phyloP scores from a whole-genome alignment of 306 rosid species.

The Coriaria nepalensis region DNA sequence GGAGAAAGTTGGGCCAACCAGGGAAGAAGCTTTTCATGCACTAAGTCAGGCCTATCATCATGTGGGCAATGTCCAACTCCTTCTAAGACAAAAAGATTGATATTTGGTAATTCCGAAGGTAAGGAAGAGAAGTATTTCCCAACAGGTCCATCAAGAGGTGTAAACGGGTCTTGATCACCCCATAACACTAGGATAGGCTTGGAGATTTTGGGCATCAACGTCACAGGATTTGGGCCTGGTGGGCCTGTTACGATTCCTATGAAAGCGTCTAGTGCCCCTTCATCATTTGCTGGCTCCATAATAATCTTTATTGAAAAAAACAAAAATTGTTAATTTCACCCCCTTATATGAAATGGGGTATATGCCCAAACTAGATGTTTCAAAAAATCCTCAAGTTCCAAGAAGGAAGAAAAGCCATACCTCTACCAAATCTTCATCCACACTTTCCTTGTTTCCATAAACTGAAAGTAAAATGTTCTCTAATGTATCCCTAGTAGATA shows the following conservation, averaged over 20 bases:
- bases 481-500: constrained; percentile 52
- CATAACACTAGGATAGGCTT: constrained; percentile 67
- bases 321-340: background rate
- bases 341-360: no score
- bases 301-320: constrained; percentile 63
- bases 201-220: constrained; percentile 52
- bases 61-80: constrained; percentile 98
- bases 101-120: constrained; percentile 38
- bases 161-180: constrained; percentile 85
- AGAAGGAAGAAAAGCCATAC: no score
- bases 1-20: constrained; percentile 61
- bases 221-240: constrained; percentile 76
- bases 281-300: constrained; percentile 53
- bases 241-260: constrained; percentile 80
- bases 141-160: constrained; percentile 94
- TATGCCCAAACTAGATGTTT: no score
- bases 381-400: no score
- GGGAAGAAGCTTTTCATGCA: constrained; percentile 67
- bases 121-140: constrained; percentile 63
- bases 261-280: constrained; percentile 80
- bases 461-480: constrained; percentile 56
- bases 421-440: constrained; percentile 78
- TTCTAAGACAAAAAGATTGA: constrained; percentile 42
- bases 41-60: constrained; percentile 72
- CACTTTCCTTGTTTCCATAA: constrained; percentile 65